Conservation (phyloP, 768 basidiomycete species). For the Rhizopogon sp. region DNA sequence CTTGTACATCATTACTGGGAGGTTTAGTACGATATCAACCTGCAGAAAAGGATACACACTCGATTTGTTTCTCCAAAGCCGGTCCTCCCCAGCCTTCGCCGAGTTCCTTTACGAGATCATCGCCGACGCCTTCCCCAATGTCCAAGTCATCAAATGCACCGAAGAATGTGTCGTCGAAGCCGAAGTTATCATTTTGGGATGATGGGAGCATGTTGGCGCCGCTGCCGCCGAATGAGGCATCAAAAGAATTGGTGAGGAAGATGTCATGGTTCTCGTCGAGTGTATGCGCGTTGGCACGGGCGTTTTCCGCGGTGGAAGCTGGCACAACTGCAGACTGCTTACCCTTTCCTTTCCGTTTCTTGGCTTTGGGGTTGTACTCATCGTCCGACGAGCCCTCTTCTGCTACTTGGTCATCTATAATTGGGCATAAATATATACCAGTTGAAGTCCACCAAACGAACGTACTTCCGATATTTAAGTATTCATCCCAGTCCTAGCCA, state of each 20-base stretch:
- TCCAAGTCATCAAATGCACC: slow-evolving; percentile 50
- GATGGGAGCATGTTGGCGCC: slow-evolving; percentile 39
- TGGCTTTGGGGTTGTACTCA: slow-evolving; percentile 43
- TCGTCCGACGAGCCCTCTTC: slow-evolving; percentile 36
- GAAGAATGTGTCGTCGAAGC: slow-evolving; percentile 51
- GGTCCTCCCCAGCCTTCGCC: slow-evolving; percentile 64
- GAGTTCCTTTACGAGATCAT: slow-evolving; percentile 71
- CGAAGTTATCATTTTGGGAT: slow-evolving; percentile 48
- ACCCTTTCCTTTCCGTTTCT: slow-evolving; percentile 22
- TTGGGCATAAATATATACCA: neutral
- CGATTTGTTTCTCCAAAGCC: slow-evolving; percentile 15
- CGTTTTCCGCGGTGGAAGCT: slow-evolving; percentile 34
- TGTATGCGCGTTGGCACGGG: slow-evolving; percentile 53
- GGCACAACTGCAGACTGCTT: slow-evolving; percentile 18
- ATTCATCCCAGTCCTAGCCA: slow-evolving; percentile 59
- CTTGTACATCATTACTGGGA: neutral
- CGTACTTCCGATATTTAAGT: slow-evolving; percentile 44
- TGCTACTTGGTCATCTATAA: slow-evolving; percentile 3
- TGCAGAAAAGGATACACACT: slow-evolving; percentile 10
- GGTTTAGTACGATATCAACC: neutral
- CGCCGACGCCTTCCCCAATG: slow-evolving; percentile 56
- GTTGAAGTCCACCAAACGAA: slow-evolving; percentile 3
- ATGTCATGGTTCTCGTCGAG: slow-evolving; percentile 70
- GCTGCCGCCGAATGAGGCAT: slow-evolving; percentile 47
- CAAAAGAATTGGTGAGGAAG: slow-evolving; percentile 61